These are phyloP conservation scores for Sphagnum tenellum DNA, from an alignment of 225 moss, liverwort and hornwort species.

Conservation along the genomic window DNA sequence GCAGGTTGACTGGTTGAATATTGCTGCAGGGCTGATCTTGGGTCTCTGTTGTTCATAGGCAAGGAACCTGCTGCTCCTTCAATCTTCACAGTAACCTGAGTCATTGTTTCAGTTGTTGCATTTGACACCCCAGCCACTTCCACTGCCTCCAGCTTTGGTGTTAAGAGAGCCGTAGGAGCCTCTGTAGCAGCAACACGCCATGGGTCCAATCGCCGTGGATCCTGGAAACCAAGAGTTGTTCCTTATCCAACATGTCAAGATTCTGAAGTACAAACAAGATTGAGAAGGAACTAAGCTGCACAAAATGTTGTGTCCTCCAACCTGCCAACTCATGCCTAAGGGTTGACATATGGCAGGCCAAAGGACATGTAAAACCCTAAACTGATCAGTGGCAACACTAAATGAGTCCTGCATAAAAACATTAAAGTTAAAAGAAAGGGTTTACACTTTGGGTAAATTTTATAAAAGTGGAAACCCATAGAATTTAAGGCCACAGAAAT, in stretches of 20 bases:
- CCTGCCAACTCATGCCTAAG: no score
- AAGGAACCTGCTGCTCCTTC: constrained; percentile 25
- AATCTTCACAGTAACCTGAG: constrained; percentile 31
- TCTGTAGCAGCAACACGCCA: constrained; percentile 39
- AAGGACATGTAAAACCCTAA: no score
- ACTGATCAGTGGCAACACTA: no score
- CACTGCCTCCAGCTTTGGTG: constrained; percentile 48
- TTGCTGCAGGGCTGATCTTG: constrained; percentile 46
- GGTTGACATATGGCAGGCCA: no score
- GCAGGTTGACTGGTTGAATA: constrained; percentile 24
- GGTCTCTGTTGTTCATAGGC: constrained; percentile 52
- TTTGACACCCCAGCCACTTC: constrained; percentile 12
- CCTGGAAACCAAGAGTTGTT: constrained; percentile 37
- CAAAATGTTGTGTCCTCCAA: no score
- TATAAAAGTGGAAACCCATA: no score
- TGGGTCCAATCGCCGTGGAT: constrained; percentile 75
- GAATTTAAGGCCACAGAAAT: no score
- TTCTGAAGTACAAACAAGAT: no score
- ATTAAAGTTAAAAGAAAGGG: no score
- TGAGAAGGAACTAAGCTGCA: no score
- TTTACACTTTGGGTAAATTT: no score
- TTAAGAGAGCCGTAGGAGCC: constrained; percentile 31
- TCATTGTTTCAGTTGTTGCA: constrained; percentile 25
- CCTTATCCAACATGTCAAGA: constrained; percentile 1
- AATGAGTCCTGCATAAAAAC: no score